Conservation (phyloP, 225 moss, liverwort and hornwort species). For the Polytrichum formosum region DNA sequence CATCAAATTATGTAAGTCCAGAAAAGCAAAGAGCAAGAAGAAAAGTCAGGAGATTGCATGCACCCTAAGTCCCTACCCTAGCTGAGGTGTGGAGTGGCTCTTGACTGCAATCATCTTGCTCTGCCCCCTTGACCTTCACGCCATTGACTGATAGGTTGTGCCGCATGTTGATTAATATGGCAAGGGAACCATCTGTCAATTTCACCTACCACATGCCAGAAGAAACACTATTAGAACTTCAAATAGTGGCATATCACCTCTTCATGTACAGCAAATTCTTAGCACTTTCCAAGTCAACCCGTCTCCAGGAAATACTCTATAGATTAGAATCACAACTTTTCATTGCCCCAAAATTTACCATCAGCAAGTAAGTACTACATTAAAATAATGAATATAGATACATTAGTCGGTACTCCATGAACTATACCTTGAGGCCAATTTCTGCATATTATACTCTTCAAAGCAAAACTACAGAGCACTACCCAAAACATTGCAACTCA, state of each 20-base stretch:
- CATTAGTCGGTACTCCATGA: too few relatives aligned
- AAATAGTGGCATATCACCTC: not conserved
- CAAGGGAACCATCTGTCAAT: slow-evolving; percentile 75
- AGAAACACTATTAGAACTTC: not conserved
- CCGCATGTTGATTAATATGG: slow-evolving; percentile 61
- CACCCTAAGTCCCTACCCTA: slow-evolving; percentile 21
- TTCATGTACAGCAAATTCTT: too few relatives aligned
- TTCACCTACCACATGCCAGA: slow-evolving; percentile 40
- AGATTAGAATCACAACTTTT: too few relatives aligned
- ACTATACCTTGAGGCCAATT: too few relatives aligned
- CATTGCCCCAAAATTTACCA: too few relatives aligned
- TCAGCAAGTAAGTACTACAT: too few relatives aligned
- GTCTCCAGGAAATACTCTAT: too few relatives aligned
- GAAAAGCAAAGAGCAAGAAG: not conserved
- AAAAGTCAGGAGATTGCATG: not conserved
- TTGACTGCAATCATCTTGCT: slow-evolving; percentile 12
- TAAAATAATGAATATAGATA: too few relatives aligned
- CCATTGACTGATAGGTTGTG: slow-evolving; percentile 72
- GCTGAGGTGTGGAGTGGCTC: slow-evolving; percentile 4
- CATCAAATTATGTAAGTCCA: not conserved
- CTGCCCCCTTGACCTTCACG: slow-evolving; percentile 41
- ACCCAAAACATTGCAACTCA: too few relatives aligned
- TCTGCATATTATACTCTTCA: too few relatives aligned
- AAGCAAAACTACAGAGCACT: too few relatives aligned
- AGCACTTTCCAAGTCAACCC: too few relatives aligned